Conservation (phyloP, 208 protist genomes). For the Giardia duodenalis region DNA sequence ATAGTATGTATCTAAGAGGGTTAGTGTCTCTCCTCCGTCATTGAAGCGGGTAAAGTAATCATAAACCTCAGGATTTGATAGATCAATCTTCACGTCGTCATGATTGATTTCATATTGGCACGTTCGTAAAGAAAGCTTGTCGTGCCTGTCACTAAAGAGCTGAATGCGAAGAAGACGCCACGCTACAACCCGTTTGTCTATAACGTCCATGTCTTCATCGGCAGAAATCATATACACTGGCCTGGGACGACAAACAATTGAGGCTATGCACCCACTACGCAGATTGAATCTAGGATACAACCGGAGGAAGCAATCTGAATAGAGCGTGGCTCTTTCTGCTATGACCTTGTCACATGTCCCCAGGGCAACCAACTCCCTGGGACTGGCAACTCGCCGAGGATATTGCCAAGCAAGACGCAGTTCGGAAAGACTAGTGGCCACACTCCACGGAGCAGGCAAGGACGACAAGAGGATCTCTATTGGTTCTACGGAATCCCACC, state of each 20-base stretch:
- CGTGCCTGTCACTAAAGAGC: neutral
- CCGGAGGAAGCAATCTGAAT: constrained; percentile 4
- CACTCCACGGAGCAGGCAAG: constrained; percentile 2
- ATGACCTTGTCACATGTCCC: neutral
- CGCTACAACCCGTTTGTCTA: neutral
- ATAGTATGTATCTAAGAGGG: neutral
- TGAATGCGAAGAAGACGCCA: neutral
- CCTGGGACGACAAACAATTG: neutral
- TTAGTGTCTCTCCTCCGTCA: neutral
- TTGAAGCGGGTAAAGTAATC: neutral
- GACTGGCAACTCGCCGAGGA: neutral
- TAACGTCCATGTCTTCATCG: neutral
- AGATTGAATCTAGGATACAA: neutral
- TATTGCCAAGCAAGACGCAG: neutral
- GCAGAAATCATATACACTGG: neutral
- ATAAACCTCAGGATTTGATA: neutral
- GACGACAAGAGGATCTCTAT: neutral
- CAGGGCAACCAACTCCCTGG: neutral
- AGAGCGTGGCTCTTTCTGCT: constrained; percentile 10
- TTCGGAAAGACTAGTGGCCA: neutral
- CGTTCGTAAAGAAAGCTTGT: neutral
- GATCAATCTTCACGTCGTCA: neutral
- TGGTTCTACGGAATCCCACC: constrained; percentile 22
- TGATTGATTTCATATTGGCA: neutral
- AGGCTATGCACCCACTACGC: neutral